Percentiles rank a stretch among this genome's conserved stretches.
These are phyloP conservation scores for Caryocar brasiliense DNA, from an alignment of 441 rosid genomes.

Conservation along the genomic window DNA sequence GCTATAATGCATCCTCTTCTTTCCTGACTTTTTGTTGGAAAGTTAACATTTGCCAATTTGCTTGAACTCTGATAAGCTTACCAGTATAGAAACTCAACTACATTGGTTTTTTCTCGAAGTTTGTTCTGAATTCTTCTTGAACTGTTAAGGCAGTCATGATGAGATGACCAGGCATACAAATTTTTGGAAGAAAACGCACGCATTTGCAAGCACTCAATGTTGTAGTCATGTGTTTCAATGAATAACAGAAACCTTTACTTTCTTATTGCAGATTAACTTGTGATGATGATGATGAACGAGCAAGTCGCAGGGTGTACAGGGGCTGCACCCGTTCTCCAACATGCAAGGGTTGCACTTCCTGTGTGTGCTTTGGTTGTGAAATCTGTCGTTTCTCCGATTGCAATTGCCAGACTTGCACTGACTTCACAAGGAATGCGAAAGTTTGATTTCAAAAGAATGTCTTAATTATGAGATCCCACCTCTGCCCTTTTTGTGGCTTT, in stretches of 20 bases:
- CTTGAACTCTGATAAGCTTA: too few species aligned
- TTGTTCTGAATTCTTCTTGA: not conserved
- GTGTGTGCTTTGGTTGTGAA: constrained; percentile 92
- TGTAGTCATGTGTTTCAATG: not conserved
- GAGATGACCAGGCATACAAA: too few species aligned
- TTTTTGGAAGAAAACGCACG: too few species aligned
- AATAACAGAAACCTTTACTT: not conserved
- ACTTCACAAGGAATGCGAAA: constrained; percentile 65
- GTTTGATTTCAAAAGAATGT: constrained; percentile 19
- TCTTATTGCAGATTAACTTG: constrained; percentile 49
- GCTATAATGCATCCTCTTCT: too few species aligned
- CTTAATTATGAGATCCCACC: not conserved
- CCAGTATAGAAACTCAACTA: not conserved
- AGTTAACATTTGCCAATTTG: too few species aligned
- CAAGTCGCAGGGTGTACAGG: constrained; percentile 74
- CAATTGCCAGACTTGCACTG: constrained; percentile 90
- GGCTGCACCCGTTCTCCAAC: constrained; percentile 76
- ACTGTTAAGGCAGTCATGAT: not conserved
- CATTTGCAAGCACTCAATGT: too few species aligned
- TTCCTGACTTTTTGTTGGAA: too few species aligned
- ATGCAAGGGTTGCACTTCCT: constrained; percentile 95
- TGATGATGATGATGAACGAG: constrained; percentile 87
- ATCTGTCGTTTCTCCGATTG: constrained; percentile 86
- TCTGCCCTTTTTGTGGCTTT: not conserved
- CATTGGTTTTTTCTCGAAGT: not conserved